Conservation (phyloP, 1,284 basidiomycete species). For the Somion occarium region DNA sequence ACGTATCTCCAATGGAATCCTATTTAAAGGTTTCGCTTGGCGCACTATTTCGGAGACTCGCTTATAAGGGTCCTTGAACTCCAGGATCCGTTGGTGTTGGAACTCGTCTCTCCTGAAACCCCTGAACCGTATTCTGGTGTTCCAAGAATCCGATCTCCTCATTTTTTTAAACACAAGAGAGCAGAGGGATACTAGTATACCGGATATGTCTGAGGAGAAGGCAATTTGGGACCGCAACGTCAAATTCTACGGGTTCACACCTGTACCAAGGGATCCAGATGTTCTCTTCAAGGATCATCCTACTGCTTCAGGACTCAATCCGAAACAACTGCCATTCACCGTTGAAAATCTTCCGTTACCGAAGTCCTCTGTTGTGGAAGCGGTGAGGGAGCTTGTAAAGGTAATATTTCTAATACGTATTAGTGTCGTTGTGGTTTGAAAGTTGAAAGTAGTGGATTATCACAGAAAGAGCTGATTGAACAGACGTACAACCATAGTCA, state of each 20-base stretch:
- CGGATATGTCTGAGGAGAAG: too few relatives aligned
- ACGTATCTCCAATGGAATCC: too few relatives aligned
- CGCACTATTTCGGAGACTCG: too few relatives aligned
- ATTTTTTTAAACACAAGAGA: too few relatives aligned
- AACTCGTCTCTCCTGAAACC: too few relatives aligned
- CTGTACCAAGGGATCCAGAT: slow-evolving; percentile 45
- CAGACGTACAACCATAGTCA: slow-evolving; percentile 48
- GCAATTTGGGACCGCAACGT: slow-evolving; percentile 1
- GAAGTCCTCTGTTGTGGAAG: slow-evolving; percentile 35
- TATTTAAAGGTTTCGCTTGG: too few relatives aligned
- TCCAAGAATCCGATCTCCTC: too few relatives aligned
- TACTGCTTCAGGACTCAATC: slow-evolving; percentile 38
- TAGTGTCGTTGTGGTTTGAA: background rate
- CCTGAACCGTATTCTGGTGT: too few relatives aligned
- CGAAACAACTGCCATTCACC: slow-evolving; percentile 41
- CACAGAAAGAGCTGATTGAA: slow-evolving; percentile 42
- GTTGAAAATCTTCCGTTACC: slow-evolving; percentile 41
- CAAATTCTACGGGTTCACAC: slow-evolving; percentile 41
- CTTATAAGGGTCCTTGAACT: too few relatives aligned
- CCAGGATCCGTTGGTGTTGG: too few relatives aligned
- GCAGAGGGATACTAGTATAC: too few relatives aligned
- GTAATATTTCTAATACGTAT: too few relatives aligned
- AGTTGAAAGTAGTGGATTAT: background rate
- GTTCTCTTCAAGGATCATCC: slow-evolving; percentile 45
- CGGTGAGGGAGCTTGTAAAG: slow-evolving; percentile 39